These are phyloP conservation scores for Porpolomopsis calyptriformis DNA, from an alignment of 768 basidiomycete genomes.

Conservation along the genomic window DNA sequence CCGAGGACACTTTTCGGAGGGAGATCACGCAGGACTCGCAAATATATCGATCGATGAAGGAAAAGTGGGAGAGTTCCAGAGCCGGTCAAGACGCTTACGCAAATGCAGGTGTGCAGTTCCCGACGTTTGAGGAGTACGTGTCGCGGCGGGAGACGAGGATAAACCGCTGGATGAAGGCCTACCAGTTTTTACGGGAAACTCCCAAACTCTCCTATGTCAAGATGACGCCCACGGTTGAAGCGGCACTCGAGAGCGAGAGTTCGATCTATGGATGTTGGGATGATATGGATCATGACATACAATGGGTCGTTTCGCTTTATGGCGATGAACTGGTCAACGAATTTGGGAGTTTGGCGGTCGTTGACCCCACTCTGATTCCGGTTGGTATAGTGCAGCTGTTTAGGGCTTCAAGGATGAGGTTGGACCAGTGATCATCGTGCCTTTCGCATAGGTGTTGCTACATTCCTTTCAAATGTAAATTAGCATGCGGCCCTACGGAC, in stretches of 20 bases:
- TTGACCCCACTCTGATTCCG: constrained; percentile 31
- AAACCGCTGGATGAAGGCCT: constrained; percentile 17
- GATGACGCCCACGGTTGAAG: constrained; percentile 12
- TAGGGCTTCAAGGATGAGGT: constrained; percentile 23
- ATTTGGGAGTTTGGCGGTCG: constrained; percentile 30
- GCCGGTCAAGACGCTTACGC: not conserved
- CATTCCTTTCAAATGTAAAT: too few species aligned
- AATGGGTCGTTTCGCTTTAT: constrained; percentile 30
- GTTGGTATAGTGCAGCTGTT: constrained; percentile 32
- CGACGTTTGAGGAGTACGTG: constrained; percentile 22
- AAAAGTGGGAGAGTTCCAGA: constrained; percentile 15
- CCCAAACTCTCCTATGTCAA: constrained; percentile 4
- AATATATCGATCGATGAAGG: constrained; percentile 16
- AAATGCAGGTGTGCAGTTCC: constrained; percentile 12
- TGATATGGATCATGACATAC: constrained; percentile 21
- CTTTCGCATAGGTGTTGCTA: too few species aligned
- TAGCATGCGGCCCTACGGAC: too few species aligned
- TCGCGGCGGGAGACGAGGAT: constrained; percentile 17
- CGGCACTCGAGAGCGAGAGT: constrained; percentile 5
- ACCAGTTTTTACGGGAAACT: constrained; percentile 17
- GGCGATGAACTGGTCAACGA: constrained; percentile 29
- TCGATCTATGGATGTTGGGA: constrained; percentile 5
- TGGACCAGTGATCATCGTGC: constrained; percentile 18
- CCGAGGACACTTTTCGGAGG: constrained; percentile 14
- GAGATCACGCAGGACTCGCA: constrained; percentile 18